Evolutionary conservation across 441 rosid species (phyloP), one percentile per base, ranked within the genome.

Genomic region (Aleurites moluccanus): DNA sequence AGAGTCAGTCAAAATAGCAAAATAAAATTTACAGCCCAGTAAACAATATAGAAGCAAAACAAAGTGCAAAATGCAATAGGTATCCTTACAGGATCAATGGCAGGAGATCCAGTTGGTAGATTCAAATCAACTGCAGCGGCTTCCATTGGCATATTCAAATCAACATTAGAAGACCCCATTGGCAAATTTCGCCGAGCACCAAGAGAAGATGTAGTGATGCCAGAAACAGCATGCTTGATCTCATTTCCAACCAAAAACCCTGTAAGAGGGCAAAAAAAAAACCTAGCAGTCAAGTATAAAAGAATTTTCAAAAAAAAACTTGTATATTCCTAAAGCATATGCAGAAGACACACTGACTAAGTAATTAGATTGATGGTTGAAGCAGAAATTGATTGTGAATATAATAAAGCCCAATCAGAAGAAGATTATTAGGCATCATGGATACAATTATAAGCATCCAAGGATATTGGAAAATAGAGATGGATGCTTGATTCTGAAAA

Each of bases 221-320:
- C 91, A 1, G 96, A 92, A 83, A 85, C 80, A 80, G 86, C 83
- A 83, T 57, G 76, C 86, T 85, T 88, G 72, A 74, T 81, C 77
- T 85, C 87, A 87, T 89, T 75, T 75, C 78, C 74, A 75, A 75
- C 81, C 75, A 75, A 47, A 87, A 81, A 74, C 47, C 87, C 94
- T 91, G 91, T 67, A n/a, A 57, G 50, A 10, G 5, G 0, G n/a
- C 75, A 83, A 78, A 76, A 70, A 61, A 75, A 77, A 63, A 75
- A 78, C 75, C 84, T 80, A 82, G 75, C 69, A 72, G 78, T 80
- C 59, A 82, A 76, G 80, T 53, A 73, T 60, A 79, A 77, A n/a
- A 77, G 23, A 15, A 68, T 53, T 35, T 25, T 57, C 45, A 52
- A 69, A 75, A 68, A 18, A 33, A 75, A 83, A 64, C 25, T 73